phyloP scores from a whole-genome alignment of 2,329 filamentous ascomycete species.

The Exophiala calicioides region DNA sequence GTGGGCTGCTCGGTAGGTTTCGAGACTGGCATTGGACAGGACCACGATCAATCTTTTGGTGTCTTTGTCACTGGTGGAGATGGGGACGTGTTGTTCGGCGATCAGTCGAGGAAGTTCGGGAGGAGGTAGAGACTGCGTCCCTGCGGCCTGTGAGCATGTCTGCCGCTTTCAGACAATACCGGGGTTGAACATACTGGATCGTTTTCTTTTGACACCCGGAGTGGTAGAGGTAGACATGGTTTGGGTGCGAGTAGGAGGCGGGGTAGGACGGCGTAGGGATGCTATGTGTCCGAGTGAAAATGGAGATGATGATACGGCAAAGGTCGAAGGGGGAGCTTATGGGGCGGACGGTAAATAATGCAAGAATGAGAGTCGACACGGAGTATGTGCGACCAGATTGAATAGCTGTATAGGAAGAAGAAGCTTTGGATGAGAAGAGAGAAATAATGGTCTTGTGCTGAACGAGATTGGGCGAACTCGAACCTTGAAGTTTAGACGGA shows the following conservation, averaged over 20 bases:
- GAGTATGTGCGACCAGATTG: too few relatives aligned
- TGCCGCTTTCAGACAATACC: too few relatives aligned
- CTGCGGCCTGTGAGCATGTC: conserved; percentile 49
- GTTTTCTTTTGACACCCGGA: conserved; percentile 25
- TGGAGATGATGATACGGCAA: too few relatives aligned
- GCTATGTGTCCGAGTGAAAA: too few relatives aligned
- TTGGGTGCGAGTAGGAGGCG: conserved; percentile 1
- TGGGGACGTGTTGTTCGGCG: conserved; percentile 86
- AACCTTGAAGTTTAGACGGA: too few relatives aligned
- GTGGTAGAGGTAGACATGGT: conserved; percentile 7
- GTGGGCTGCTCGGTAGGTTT: conserved; percentile 92
- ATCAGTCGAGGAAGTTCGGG: conserved; percentile 88
- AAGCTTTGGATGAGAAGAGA: too few relatives aligned
- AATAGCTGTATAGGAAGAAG: too few relatives aligned
- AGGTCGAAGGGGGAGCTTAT: too few relatives aligned
- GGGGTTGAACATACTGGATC: conserved; percentile 22
- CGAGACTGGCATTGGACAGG: conserved; percentile 92
- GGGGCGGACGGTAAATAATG: too few relatives aligned
- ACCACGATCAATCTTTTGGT: conserved; percentile 91
- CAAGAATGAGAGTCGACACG: too few relatives aligned
- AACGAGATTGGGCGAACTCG: too few relatives aligned
- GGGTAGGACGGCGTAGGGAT: background rate
- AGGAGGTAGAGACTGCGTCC: conserved; percentile 92
- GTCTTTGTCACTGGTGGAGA: conserved; percentile 83
- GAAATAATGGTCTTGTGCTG: too few relatives aligned